These are phyloP conservation scores for Pyracantha coccinea DNA, from an alignment of 331 rosid species.

Conservation along the genomic window DNA sequence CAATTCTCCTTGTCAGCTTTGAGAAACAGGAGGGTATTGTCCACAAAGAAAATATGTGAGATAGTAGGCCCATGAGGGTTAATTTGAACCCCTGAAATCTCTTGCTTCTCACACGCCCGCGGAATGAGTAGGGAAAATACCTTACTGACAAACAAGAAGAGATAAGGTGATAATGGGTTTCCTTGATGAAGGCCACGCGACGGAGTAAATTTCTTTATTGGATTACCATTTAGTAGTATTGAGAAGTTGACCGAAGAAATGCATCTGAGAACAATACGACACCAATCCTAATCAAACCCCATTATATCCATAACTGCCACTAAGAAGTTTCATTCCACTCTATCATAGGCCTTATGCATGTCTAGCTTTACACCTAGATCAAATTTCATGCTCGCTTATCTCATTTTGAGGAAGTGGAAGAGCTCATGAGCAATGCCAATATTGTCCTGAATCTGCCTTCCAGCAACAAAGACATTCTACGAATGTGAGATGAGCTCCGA, in stretches of 20 bases:
- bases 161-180: neutral
- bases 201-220: neutral
- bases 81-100: too few species aligned
- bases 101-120: accelerated
- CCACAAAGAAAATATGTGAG: neutral
- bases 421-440: neutral
- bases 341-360: neutral
- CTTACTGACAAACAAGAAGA: neutral
- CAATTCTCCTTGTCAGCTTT: too few species aligned
- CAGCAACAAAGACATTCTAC: neutral
- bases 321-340: neutral
- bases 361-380: neutral
- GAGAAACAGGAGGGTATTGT: neutral
- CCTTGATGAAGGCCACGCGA: neutral
- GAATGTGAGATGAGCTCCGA: accelerated
- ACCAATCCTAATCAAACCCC: neutral
- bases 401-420: neutral
- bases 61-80: neutral
- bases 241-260: neutral
- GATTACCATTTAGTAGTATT: neutral
- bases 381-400: accelerated
- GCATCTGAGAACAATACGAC: too few species aligned
- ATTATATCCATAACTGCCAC: neutral
- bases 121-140: neutral
- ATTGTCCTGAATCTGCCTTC: neutral